These are phyloP conservation scores for Penicillium sp. DNA, from an alignment of 2,329 filamentous ascomycete species.

Conservation along the genomic window DNA sequence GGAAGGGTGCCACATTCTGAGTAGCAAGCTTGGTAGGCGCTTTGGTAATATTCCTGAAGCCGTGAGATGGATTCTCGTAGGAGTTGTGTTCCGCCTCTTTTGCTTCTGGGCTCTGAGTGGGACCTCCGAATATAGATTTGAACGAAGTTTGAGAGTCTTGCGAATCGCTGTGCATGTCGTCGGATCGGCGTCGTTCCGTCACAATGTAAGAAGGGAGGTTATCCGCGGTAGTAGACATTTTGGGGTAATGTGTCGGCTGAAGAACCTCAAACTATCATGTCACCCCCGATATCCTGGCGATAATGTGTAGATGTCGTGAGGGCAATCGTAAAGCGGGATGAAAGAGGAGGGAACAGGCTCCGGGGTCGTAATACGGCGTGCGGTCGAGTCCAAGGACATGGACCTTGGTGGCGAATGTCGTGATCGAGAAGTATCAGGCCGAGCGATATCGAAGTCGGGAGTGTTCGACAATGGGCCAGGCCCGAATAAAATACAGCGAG, in stretches of 20 bases:
- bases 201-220: neutral
- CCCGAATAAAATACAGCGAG: neutral
- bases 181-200: conserved; percentile 11
- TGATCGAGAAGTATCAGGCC: neutral
- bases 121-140: conserved; percentile 30
- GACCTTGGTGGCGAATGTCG: conserved; percentile 9
- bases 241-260: neutral
- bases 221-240: conserved; percentile 6
- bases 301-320: neutral
- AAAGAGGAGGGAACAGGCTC: neutral
- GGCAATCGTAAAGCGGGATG: neutral
- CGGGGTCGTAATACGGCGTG: neutral
- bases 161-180: neutral
- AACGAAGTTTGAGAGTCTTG: conserved; percentile 20
- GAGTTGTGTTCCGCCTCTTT: conserved; percentile 29
- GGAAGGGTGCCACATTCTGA: conserved; percentile 83
- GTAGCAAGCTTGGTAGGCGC: conserved; percentile 67
- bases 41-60: conserved; percentile 44
- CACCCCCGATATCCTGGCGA: conserved; percentile 1
- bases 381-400: neutral
- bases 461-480: neutral
- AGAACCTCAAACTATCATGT: neutral
- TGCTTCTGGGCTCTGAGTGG: conserved; percentile 22
- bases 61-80: conserved; percentile 30
- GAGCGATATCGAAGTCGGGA: neutral